phyloP scores from a whole-genome alignment of 371 early-diverging fungal genomes.

The Capniomyces stellatus region DNA sequence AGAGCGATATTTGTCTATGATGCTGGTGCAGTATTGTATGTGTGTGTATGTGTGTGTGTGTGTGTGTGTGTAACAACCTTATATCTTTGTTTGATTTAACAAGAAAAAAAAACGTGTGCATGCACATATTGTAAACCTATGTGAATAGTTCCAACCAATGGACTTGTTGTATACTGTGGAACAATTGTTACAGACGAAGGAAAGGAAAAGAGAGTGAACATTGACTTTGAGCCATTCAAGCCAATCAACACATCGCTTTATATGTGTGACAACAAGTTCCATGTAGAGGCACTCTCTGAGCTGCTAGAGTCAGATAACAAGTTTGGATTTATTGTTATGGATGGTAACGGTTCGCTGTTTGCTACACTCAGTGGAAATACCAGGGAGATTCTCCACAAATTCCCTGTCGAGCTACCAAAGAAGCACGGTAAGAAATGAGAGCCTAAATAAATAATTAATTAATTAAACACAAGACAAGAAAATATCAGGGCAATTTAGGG shows the following conservation, averaged over 20 bases:
- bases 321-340: conserved; percentile 99
- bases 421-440: too few relatives aligned
- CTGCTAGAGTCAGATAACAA: conserved; percentile 90
- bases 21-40: too few relatives aligned
- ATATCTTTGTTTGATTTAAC: too few relatives aligned
- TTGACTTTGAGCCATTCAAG: conserved; percentile 99
- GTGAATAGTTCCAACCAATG: conserved; percentile 13
- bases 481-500: too few relatives aligned
- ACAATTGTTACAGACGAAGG: conserved; percentile 96
- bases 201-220: conserved; percentile 98
- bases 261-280: conserved; percentile 99
- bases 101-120: too few relatives aligned
- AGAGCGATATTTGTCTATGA: too few relatives aligned
- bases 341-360: conserved; percentile 96
- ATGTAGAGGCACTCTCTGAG: conserved; percentile 87
- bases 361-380: conserved; percentile 96
- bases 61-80: too few relatives aligned
- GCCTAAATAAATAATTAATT: too few relatives aligned
- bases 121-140: background rate
- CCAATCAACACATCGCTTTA: conserved; percentile 99
- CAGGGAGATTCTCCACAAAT: conserved; percentile 89
- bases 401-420: conserved; percentile 96
- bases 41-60: too few relatives aligned
- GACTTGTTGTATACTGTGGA: conserved; percentile 69
- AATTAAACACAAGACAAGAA: too few relatives aligned